Evolutionary conservation across 1,284 basidiomycete species (phyloP), one percentile per base, ranked within the genome.

Genomic region (Cystobasidiaceae sp.): DNA sequence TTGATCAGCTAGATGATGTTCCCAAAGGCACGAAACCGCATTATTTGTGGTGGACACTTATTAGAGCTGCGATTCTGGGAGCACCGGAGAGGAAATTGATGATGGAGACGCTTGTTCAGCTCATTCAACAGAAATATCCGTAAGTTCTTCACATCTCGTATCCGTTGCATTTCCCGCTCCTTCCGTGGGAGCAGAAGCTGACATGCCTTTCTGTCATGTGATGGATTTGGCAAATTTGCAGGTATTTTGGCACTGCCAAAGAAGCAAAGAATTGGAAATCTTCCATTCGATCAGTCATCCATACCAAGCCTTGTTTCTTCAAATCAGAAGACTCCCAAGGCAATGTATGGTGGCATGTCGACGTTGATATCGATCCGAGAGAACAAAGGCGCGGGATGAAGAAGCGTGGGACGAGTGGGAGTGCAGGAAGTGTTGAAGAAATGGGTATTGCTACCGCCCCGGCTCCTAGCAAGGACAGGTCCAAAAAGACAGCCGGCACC

Each of bases 261-360:
- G 61, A 64, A 33, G 52, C 61, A 1, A 55, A 45, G 41, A 64
- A 64, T 21, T 64, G 61, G 61, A 64, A 64, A 33, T 55, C 51
- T 15, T 64, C 61, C 4, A 64, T 64, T 4, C 21, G 61, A 46
- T 46, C 41, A 25, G 61, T 64, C 9, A 64, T 64, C 28, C 61
- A 64, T 27, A 64, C 61, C 41, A 64, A 64, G 51, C 61, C 61
- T 48, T 64, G 61, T 32, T 64, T 64, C 30, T 55, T 37, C 25
- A 64, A 64, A 44, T 45, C 61, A 34, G 61, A 64, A 44, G 32
- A 46, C 43, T 30, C 34, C 11, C 19, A 21, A 23, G 43, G 51
- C 3, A 17, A 19, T 19, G 61, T 64, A 27, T 64, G 61, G 61
- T 64, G 61, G 61, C 46, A 50, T 21, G 61, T 64, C 6, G 52